These are phyloP conservation scores for Fusarium sulawesiense DNA, from an alignment of 2,329 filamentous ascomycete species.

Conservation along the genomic window DNA sequence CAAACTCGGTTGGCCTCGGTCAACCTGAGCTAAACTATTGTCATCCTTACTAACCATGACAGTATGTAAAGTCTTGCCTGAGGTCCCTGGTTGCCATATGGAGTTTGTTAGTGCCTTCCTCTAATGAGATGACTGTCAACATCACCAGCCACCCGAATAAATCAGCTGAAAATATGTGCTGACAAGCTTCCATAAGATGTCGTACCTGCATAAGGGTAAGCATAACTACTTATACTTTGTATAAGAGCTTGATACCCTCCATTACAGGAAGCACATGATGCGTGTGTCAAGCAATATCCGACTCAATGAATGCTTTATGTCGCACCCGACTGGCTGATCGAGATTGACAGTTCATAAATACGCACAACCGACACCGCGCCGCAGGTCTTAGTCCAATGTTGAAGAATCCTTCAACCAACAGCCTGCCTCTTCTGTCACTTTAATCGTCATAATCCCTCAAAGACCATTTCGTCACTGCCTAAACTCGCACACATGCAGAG, in stretches of 20 bases:
- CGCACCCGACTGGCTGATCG: not conserved
- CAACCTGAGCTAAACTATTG: too few relatives aligned
- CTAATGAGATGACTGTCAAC: not conserved
- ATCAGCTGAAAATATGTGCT: not conserved
- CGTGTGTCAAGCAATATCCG: not conserved
- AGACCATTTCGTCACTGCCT: not conserved
- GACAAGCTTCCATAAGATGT: not conserved
- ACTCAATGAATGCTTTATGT: not conserved
- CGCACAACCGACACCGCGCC: constrained; percentile 1
- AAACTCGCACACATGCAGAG: constrained; percentile 23
- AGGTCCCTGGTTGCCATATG: not conserved
- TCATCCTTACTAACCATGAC: too few relatives aligned
- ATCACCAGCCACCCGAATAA: not conserved
- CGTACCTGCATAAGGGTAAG: constrained; percentile 17
- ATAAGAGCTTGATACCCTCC: not conserved
- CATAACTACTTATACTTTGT: constrained; percentile 10
- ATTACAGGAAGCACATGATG: not conserved
- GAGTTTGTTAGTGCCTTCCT: not conserved
- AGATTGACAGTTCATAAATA: not conserved
- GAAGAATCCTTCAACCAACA: constrained; percentile 1
- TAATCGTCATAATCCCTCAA: constrained; percentile 16
- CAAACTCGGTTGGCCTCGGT: too few relatives aligned
- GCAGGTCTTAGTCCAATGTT: not conserved
- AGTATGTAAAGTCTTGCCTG: too few relatives aligned
- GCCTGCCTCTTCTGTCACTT: constrained; percentile 16